Base-by-base conservation (phyloP, 78 protist genomes). In the Bigelowiella natans region DNA sequence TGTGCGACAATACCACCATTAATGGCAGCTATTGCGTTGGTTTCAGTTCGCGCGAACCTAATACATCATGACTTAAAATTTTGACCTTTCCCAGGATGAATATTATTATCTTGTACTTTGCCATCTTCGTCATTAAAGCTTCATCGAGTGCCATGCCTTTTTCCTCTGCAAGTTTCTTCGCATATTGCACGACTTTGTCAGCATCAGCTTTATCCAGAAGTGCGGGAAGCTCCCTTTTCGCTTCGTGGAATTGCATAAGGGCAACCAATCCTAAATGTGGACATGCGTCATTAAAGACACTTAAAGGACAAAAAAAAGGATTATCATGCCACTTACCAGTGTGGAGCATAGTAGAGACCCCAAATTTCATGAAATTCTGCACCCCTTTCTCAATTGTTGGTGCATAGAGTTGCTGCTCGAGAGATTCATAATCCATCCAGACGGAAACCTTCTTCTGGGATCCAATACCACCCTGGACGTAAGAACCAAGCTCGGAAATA, bases 1-100 rank as follows among this genome's bases (percentile, higher is more conserved):
- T 97, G 98, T 0, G 96, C 95, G 29, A 96, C 95, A 30, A 93
- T 38, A 87, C 97, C 97, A 37, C 98, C 98, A 40, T 95, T 82
- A 73, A 94, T 36, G 2, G 97, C 91, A 2, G 83, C 40, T 11
- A 40, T 40, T 28, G 83, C 89, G 37, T 29, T 31, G 7, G 64
- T 40, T 40, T 87, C 89, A 2, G 89, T 28, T 34, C 7, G 11
- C 86, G 86, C 86, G 11, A 28, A 83, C 86, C 73, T 51, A 18
- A n/a, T n/a, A n/a, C n/a, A n/a, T n/a, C n/a, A n/a, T n/a, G n/a
- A n/a, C n/a, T n/a, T n/a, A n/a, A n/a, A n/a, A n/a, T n/a, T n/a
- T n/a, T n/a, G n/a, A n/a, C n/a, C n/a, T n/a, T n/a, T n/a, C n/a
- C n/a, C n/a, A n/a, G n/a, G n/a, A n/a, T n/a, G n/a, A n/a, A n/a